Evolutionary conservation across 345 rosid genomes (phyloP), one percentile per base, ranked within the genome.

Genomic region (Clarkia xantiana): DNA sequence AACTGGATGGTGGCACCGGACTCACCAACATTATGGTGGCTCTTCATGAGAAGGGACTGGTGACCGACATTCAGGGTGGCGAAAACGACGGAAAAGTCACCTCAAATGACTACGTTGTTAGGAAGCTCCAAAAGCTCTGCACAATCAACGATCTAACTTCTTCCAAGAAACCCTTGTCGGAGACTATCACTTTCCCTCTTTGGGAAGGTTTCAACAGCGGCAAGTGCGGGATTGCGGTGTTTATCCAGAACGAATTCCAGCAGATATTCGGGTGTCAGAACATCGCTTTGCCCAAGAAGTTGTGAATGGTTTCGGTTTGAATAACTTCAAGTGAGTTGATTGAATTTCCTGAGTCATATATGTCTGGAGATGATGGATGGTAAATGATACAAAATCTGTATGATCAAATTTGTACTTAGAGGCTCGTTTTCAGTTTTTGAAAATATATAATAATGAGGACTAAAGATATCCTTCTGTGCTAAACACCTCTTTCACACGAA

Each of bases 11-110:
- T 36, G 38, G 62, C 36, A 91, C 84, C 1, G 76, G 36, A 29
- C 36, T 5, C 6, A 29, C 62, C 40, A 74, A 71, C 45, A 29
- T 88, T 42, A 82, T 88, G 94, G 84, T 84, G 68, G 94, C 80
- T 1, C 61, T 88, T 11, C 82, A 88, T 40, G 93, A 88, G 61
- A 76, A 43, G 10, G 94, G 93, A 18, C 51, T 84, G 53, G 79
- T 84, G 65, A 84, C 67, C 2, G 74, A 82, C 68, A 75, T 84
- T 41, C 69, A 51, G 0, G 53, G 38, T 2, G 94, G 97, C 44
- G 97, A 84, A 58, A 88, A 84, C 76, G 78, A 76, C 71, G 91
- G 81, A 10, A 69, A 69, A 38, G 78, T 90, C 25, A 54, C 86
- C 18, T 63, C 91, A 15, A 85, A 83, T 51, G 94, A 86, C 71